Conservation (phyloP, 331 rosid species). For the Rosa hybrid region DNA sequence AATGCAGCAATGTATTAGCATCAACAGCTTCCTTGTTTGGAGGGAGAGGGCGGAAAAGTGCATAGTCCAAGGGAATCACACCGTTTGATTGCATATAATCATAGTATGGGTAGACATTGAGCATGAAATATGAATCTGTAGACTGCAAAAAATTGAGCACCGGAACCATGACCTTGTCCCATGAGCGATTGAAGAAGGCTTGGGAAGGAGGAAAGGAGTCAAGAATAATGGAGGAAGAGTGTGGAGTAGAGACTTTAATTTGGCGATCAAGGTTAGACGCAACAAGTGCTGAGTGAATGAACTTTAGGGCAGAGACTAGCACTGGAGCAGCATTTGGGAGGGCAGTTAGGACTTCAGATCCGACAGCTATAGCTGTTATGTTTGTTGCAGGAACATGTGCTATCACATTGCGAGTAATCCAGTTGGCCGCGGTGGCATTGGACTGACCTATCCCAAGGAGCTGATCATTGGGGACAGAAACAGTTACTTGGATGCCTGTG, state of each 20-base stretch:
- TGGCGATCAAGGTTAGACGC: conserved; percentile 82
- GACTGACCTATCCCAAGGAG: conserved; percentile 93
- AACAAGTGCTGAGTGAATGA: conserved; percentile 87
- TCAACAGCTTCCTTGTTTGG: conserved; percentile 95
- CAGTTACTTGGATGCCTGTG: conserved; percentile 70
- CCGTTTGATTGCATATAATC: conserved; percentile 82
- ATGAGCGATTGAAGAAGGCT: conserved; percentile 89
- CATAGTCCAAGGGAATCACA: conserved; percentile 85
- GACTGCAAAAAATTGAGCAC: conserved; percentile 80
- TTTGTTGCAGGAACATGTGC: conserved; percentile 92
- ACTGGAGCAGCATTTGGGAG: conserved; percentile 89
- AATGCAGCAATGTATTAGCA: conserved; percentile 85
- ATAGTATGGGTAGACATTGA: conserved; percentile 85
- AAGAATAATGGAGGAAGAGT: conserved; percentile 78
- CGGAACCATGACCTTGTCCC: conserved; percentile 89
- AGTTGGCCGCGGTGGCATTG: conserved; percentile 93
- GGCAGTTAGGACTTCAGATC: conserved; percentile 80
- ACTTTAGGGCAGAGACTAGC: conserved; percentile 75
- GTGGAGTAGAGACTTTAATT: conserved; percentile 87
- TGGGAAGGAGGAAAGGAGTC: conserved; percentile 97
- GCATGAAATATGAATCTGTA: conserved; percentile 79
- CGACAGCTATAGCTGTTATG: conserved; percentile 81
- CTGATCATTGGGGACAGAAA: conserved; percentile 89
- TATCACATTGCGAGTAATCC: conserved; percentile 83
- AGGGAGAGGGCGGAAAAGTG: conserved; percentile 87